Conservation (phyloP, 306 rosid genomes). For the Fragaria iinumae region DNA sequence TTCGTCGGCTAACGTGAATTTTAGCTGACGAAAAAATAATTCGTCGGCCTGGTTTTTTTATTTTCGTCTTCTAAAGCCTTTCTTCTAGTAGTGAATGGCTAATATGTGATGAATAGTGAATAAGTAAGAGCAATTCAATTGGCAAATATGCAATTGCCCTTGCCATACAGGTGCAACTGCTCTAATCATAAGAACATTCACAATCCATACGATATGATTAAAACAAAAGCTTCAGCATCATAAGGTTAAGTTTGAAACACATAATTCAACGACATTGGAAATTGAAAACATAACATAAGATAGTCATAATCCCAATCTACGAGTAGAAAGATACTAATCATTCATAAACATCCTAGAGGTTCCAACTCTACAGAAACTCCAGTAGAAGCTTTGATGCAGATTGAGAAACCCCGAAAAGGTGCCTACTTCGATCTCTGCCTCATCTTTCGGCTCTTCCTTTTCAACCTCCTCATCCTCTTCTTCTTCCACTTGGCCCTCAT, state of each 20-base stretch:
- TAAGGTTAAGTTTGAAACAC: background rate
- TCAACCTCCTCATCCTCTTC: slow-evolving; percentile 96
- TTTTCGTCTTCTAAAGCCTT: too few species aligned
- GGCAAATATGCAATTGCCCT: too few species aligned
- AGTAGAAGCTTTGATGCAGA: slow-evolving; percentile 8
- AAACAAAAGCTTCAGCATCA: background rate
- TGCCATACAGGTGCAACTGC: too few species aligned
- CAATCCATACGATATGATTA: background rate
- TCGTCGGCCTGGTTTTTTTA: too few species aligned
- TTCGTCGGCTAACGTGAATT: too few species aligned
- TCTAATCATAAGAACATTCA: background rate
- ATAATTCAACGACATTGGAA: background rate
- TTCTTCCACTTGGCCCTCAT: slow-evolving; percentile 65
- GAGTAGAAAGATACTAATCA: background rate
- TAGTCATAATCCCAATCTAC: background rate
- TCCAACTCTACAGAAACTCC: slow-evolving; percentile 5
- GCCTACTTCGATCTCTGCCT: slow-evolving; percentile 87
- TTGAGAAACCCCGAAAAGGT: background rate
- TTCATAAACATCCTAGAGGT: slow-evolving; percentile 7
- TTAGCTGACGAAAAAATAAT: too few species aligned
- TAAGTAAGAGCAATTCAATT: too few species aligned
- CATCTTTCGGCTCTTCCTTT: slow-evolving; percentile 98
- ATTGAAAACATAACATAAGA: background rate
- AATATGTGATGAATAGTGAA: too few species aligned
- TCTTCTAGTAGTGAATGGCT: too few species aligned